These are phyloP conservation scores for Schoenoplectus triqueter DNA, from an alignment of 202 grass and related monocot species.

Conservation along the genomic window DNA sequence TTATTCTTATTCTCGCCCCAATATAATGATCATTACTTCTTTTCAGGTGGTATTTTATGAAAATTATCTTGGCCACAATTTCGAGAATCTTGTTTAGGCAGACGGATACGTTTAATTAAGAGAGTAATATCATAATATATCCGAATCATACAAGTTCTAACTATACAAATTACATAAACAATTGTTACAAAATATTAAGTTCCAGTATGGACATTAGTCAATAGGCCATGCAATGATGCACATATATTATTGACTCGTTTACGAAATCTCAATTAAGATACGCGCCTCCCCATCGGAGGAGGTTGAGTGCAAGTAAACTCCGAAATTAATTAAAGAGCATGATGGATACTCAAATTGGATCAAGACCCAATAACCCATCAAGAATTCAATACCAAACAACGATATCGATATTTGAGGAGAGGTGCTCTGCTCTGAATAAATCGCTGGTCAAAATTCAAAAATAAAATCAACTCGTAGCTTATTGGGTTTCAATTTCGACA, in stretches of 20 bases:
- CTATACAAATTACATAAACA: neutral
- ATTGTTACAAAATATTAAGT: neutral
- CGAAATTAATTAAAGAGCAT: neutral
- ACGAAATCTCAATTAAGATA: conserved; percentile 18
- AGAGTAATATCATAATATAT: no score
- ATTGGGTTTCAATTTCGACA: conserved; percentile 22
- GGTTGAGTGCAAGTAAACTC: conserved; percentile 38
- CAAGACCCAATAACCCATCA: conserved; percentile 22
- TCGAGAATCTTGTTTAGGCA: no score
- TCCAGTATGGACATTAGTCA: neutral
- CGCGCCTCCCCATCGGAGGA: neutral
- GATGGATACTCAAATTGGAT: neutral
- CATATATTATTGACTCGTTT: conserved; percentile 11
- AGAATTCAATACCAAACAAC: neutral
- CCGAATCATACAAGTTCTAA: no score
- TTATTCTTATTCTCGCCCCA: no score
- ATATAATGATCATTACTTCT: no score
- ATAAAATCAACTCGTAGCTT: neutral
- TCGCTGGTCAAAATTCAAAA: neutral
- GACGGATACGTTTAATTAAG: no score
- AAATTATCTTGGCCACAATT: no score
- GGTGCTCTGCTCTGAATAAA: neutral
- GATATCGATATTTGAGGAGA: no score
- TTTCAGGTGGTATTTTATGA: no score
- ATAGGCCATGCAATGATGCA: conserved; percentile 33